Conservation (phyloP, 352 stramenopile genomes). For the Pseudoperonospora humuli region DNA sequence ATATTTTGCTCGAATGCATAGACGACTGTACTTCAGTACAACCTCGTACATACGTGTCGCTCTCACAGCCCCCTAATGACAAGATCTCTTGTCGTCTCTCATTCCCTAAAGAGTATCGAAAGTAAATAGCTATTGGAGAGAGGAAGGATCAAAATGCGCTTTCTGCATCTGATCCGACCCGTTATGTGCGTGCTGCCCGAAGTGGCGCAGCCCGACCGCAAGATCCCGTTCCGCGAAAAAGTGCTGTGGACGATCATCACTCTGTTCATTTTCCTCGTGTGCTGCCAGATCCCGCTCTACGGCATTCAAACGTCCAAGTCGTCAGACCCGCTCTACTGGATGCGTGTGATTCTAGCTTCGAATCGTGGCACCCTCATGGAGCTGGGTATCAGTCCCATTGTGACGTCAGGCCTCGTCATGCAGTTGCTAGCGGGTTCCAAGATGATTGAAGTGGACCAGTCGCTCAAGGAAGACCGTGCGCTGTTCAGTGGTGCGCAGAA, state of each 20-base stretch:
- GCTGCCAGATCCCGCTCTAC: constrained; percentile 99
- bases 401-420: constrained; percentile 99
- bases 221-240: constrained; percentile 99
- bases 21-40: neutral
- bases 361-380: constrained; percentile 99
- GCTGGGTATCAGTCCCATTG: constrained; percentile 97
- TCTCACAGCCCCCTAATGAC: neutral
- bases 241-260: constrained; percentile 99
- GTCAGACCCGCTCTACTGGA: constrained; percentile 99
- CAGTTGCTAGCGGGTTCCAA: constrained; percentile 96
- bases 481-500: constrained; percentile 99
- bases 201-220: constrained; percentile 94
- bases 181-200: constrained; percentile 98
- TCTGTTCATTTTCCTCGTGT: constrained; percentile 99
- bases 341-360: constrained; percentile 98
- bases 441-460: constrained; percentile 99
- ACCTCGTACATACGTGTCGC: constrained; percentile 16
- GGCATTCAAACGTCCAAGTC: constrained; percentile 97
- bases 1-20: neutral
- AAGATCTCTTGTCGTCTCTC: constrained; percentile 9
- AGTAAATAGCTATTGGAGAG: neutral
- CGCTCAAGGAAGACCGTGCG: constrained; percentile 97
- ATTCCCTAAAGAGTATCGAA: constrained; percentile 32
- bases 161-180: constrained; percentile 97
- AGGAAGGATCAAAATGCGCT: constrained; percentile 74